Conservation (phyloP, 768 basidiomycete species). For the Pleurotus cornucopiae region DNA sequence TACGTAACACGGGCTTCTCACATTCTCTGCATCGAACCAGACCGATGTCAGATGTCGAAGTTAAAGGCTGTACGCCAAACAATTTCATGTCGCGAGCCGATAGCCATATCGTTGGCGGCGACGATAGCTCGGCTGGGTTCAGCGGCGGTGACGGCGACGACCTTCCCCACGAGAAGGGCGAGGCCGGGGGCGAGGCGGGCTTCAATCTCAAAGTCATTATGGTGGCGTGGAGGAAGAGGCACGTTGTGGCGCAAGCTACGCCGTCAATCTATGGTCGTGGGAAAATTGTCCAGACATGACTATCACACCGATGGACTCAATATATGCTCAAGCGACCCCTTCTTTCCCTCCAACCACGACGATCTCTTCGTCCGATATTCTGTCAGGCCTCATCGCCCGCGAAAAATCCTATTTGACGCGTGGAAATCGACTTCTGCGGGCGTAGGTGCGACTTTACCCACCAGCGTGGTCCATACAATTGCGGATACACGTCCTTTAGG, state of each 20-base stretch:
- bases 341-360: too few species aligned
- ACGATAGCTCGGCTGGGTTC: constrained; percentile 42
- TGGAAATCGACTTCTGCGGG: too few species aligned
- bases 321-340: too few species aligned
- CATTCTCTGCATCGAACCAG: constrained; percentile 79
- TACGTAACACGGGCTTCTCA: constrained; percentile 73
- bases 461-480: too few species aligned
- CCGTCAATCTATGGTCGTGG: neutral
- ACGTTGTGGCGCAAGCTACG: neutral
- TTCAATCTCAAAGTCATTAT: constrained; percentile 45
- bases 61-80: constrained; percentile 75
- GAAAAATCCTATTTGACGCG: too few species aligned
- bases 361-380: too few species aligned
- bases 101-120: constrained; percentile 84
- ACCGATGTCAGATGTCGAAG: constrained; percentile 53
- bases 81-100: constrained; percentile 85
- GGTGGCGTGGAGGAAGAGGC: constrained; percentile 6
- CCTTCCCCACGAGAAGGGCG: constrained; percentile 65
- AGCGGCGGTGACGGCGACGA: constrained; percentile 31
- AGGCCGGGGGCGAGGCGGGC: constrained; percentile 34
- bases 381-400: too few species aligned
- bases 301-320: too few species aligned
- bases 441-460: too few species aligned
- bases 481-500: too few species aligned
- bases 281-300: too few species aligned